Evolutionary conservation across 2,329 filamentous ascomycete genomes (phyloP).

Genomic region (Exophiala alcalophila): DNA sequence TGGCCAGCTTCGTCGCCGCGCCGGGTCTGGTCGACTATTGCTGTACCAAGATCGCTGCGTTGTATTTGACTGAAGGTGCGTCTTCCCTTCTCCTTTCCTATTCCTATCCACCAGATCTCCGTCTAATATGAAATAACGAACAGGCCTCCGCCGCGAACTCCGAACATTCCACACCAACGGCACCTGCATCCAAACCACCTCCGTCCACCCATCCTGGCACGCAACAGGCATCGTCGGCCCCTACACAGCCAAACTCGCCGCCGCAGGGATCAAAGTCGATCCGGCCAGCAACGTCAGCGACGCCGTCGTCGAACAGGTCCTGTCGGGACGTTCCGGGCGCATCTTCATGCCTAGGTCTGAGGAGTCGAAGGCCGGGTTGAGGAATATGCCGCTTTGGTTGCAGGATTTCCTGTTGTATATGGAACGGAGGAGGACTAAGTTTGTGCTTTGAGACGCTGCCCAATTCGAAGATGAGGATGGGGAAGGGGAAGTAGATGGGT

Average conservation of each 20-base stretch:
- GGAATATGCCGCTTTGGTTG: slow-evolving; percentile 24
- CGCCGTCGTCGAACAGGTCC: slow-evolving; percentile 51
- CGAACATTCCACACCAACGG: slow-evolving; percentile 48
- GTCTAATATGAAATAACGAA: neutral
- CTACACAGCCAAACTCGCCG: slow-evolving; percentile 56
- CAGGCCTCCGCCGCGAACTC: slow-evolving; percentile 54
- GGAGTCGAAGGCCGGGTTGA: slow-evolving; percentile 5
- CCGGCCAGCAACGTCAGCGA: slow-evolving; percentile 45
- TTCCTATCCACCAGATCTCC: neutral
- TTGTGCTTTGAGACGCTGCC: slow-evolving; percentile 4
- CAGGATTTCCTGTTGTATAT: slow-evolving; percentile 22
- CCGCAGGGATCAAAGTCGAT: slow-evolving; percentile 45
- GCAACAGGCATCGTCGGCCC: slow-evolving; percentile 30
- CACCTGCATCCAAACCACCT: slow-evolving; percentile 24
- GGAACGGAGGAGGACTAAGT: slow-evolving; percentile 1
- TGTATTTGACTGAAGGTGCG: slow-evolving; percentile 64
- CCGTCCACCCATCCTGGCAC: slow-evolving; percentile 29
- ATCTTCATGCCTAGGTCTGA: slow-evolving; percentile 27
- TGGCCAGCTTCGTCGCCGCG: slow-evolving; percentile 59
- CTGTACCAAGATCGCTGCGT: slow-evolving; percentile 62
- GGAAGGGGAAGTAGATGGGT: too few species aligned
- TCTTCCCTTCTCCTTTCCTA: neutral
- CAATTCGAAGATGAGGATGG: too few species aligned
- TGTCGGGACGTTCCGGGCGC: slow-evolving; percentile 24
- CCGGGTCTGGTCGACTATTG: slow-evolving; percentile 67